Percentiles rank a stretch among this genome's conserved stretches.
Conservation (phyloP, 495 filamentous ascomycete species). For the Staphylotrichum longicolle region DNA sequence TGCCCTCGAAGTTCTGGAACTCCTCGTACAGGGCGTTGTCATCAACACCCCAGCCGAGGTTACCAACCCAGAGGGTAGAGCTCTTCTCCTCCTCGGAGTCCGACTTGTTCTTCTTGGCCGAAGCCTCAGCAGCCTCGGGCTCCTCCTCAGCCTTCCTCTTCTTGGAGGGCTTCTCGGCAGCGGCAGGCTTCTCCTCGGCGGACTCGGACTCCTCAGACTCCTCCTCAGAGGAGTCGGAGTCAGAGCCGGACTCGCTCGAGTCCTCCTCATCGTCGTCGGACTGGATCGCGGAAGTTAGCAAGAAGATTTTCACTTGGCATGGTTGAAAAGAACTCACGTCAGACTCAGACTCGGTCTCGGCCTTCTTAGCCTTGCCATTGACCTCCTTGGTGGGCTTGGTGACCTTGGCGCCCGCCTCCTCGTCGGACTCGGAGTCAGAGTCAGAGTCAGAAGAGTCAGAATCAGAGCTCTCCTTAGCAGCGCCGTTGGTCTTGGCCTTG, state of each 20-base stretch:
- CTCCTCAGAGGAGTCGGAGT: conserved; percentile 22
- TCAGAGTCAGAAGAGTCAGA: conserved; percentile 37
- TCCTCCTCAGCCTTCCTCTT: conserved; percentile 61
- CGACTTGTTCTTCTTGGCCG: conserved; percentile 81
- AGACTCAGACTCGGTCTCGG: conserved; percentile 43
- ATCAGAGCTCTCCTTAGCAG: conserved; percentile 31
- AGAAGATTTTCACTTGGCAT: neutral
- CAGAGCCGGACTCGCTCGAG: conserved; percentile 18
- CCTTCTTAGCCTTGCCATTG: conserved; percentile 37
- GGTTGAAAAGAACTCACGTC: conserved; percentile 29
- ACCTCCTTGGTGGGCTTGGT: conserved; percentile 38
- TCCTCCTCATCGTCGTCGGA: conserved; percentile 26
- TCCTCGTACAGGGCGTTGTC: conserved; percentile 85
- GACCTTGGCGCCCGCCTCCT: conserved; percentile 44
- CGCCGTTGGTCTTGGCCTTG: conserved; percentile 36
- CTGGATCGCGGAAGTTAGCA: conserved; percentile 20
- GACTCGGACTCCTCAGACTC: conserved; percentile 47
- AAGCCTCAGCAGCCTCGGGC: conserved; percentile 47
- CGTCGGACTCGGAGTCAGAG: conserved; percentile 45
- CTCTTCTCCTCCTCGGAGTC: conserved; percentile 52
- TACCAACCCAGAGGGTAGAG: conserved; percentile 80
- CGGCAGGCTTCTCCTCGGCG: conserved; percentile 43
- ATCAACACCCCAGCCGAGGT: conserved; percentile 91
- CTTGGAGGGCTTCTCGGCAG: conserved; percentile 47
- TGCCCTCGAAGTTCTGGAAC: conserved; percentile 79